These are phyloP conservation scores for Ophiostoma triangulosporum DNA, from an alignment of 2,329 filamentous ascomycete species.

Conservation along the genomic window DNA sequence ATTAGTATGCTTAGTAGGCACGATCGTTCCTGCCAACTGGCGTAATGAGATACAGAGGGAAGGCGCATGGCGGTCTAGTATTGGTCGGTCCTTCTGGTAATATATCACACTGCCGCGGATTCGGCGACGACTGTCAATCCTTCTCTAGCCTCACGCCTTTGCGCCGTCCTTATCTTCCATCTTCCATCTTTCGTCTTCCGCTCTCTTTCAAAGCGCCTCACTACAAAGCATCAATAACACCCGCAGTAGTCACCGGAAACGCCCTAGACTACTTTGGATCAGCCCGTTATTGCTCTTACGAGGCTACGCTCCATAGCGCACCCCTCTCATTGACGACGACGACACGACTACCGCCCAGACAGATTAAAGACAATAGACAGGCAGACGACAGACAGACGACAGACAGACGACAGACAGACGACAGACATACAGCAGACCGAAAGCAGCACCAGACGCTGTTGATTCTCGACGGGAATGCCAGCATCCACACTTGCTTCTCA, in stretches of 20 bases:
- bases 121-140: too few relatives aligned
- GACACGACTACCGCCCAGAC: too few relatives aligned
- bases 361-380: background rate
- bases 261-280: background rate
- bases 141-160: too few relatives aligned
- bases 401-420: background rate
- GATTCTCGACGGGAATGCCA: background rate
- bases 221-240: background rate
- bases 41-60: background rate
- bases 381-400: background rate
- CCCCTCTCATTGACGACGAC: slow-evolving; percentile 1
- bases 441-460: background rate
- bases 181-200: background rate
- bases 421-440: background rate
- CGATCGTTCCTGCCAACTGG: background rate
- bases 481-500: background rate
- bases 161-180: background rate
- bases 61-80: background rate
- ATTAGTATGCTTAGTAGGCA: background rate
- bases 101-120: background rate
- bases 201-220: background rate
- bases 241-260: background rate
- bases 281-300: background rate
- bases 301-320: background rate
- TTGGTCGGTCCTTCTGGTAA: background rate